A percentile compares a stretch with the other conserved stretches of the same genome.
Conservation (phyloP, 768 basidiomycete genomes). For the Crucibulum laeve region DNA sequence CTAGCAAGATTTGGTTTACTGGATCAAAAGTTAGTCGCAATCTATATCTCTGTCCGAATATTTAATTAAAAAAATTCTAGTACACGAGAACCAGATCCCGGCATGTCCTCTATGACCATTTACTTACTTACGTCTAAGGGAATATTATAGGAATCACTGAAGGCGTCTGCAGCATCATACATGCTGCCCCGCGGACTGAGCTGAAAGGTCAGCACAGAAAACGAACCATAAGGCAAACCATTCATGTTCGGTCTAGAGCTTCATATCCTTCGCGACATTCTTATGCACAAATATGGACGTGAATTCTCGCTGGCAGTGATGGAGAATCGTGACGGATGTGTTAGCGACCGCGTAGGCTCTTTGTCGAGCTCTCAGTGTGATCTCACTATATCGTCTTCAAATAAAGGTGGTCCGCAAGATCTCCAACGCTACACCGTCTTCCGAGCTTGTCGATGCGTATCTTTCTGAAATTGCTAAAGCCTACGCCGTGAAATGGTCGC, state of each 20-base stretch:
- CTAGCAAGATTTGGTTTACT: slow-evolving; percentile 89
- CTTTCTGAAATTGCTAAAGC: slow-evolving; percentile 85
- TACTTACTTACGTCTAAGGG: background rate
- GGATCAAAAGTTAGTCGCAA: slow-evolving; percentile 69
- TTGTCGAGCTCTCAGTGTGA: background rate
- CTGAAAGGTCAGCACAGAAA: slow-evolving; percentile 58
- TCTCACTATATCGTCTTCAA: slow-evolving; percentile 4
- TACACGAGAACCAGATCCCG: slow-evolving; percentile 81
- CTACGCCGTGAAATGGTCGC: slow-evolving; percentile 70
- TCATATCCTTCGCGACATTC: slow-evolving; percentile 84
- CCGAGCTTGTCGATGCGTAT: slow-evolving; percentile 82
- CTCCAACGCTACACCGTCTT: slow-evolving; percentile 59
- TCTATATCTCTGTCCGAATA: slow-evolving; percentile 5
- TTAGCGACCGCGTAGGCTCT: slow-evolving; percentile 72
- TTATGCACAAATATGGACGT: slow-evolving; percentile 95
- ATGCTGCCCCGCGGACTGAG: slow-evolving; percentile 89
- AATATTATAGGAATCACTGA: slow-evolving; percentile 45
- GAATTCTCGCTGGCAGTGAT: slow-evolving; percentile 84
- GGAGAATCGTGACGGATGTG: slow-evolving; percentile 78
- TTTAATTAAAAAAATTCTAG: slow-evolving; percentile 30
- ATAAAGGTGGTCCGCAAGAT: slow-evolving; percentile 75
- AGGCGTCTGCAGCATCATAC: slow-evolving; percentile 83
- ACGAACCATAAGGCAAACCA: slow-evolving; percentile 1
- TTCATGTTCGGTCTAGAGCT: slow-evolving; percentile 53
- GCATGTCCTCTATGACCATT: slow-evolving; percentile 23